A percentile compares a stretch with the other conserved stretches of the same genome.
Evolutionary conservation across 2,329 filamentous ascomycete genomes (phyloP).

Genomic region (Ophiostoma himal-ulmi): DNA sequence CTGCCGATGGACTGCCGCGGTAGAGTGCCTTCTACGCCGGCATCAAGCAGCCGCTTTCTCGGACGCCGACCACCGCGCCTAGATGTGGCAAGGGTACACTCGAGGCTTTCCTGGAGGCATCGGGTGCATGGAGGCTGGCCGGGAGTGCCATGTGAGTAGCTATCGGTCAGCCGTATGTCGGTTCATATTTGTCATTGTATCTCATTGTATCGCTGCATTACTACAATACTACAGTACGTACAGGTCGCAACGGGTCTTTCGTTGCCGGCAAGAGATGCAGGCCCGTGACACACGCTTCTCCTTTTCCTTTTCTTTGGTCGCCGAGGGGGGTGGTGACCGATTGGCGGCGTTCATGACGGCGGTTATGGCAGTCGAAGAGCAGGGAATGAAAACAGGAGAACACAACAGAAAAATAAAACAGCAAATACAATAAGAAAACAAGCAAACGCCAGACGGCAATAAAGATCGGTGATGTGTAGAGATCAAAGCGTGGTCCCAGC

Average conservation of each 20-base stretch:
- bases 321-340: neutral
- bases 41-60: constrained; percentile 2
- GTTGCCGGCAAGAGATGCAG: constrained; percentile 21
- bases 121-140: constrained; percentile 34
- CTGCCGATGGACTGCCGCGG: neutral
- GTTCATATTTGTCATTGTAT: neutral
- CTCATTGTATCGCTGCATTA: neutral
- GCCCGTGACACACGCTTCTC: constrained; percentile 21
- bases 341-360: neutral
- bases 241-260: constrained; percentile 21
- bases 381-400: neutral
- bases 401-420: neutral
- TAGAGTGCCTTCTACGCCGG: neutral
- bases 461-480: neutral
- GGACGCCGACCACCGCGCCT: constrained; percentile 37
- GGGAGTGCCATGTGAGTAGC: constrained; percentile 33
- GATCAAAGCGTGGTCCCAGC: neutral
- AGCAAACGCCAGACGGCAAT: neutral
- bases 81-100: constrained; percentile 40
- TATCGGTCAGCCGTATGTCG: neutral
- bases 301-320: constrained; percentile 12
- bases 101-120: constrained; percentile 36
- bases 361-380: neutral
- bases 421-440: neutral
- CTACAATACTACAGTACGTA: constrained; percentile 12